These are phyloP conservation scores for Debaryomyces castellii DNA, from an alignment of 805 yeast species.

Conservation along the genomic window DNA sequence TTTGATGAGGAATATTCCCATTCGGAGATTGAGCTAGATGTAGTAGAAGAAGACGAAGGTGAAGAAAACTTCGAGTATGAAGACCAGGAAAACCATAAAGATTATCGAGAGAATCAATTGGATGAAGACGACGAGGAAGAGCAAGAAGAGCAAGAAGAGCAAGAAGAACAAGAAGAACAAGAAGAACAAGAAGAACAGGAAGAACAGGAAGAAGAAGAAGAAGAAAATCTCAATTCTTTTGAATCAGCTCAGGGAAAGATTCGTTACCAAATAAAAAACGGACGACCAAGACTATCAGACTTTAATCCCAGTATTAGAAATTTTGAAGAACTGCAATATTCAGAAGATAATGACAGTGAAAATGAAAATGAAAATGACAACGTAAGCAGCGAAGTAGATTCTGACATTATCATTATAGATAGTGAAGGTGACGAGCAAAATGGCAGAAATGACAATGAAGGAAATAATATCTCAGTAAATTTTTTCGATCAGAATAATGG, in stretches of 20 bases:
- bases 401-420: conserved; percentile 7
- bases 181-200: conserved; percentile 7
- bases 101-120: no score
- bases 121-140: conserved; percentile 22
- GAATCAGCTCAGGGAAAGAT: neutral
- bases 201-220: neutral
- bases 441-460: neutral
- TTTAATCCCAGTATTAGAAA: neutral
- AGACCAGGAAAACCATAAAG: no score
- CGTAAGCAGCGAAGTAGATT: conserved; percentile 3
- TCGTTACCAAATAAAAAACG: conserved; percentile 2
- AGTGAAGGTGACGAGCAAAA: conserved; percentile 12
- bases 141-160: conserved; percentile 48
- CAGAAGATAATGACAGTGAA: conserved; percentile 5
- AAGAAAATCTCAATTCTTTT: neutral
- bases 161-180: conserved; percentile 43
- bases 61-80: no score
- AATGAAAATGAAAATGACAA: conserved; percentile 6
- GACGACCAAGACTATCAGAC: conserved; percentile 5
- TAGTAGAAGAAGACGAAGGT: conserved; percentile 5
- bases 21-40: no score
- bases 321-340: neutral
- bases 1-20: conserved; percentile 8
- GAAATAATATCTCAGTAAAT: neutral
- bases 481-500: no score